A percentile compares a stretch with the other conserved stretches of the same genome.
Evolutionary conservation across 345 rosid species (phyloP).

Genomic region (Populus simonii): DNA sequence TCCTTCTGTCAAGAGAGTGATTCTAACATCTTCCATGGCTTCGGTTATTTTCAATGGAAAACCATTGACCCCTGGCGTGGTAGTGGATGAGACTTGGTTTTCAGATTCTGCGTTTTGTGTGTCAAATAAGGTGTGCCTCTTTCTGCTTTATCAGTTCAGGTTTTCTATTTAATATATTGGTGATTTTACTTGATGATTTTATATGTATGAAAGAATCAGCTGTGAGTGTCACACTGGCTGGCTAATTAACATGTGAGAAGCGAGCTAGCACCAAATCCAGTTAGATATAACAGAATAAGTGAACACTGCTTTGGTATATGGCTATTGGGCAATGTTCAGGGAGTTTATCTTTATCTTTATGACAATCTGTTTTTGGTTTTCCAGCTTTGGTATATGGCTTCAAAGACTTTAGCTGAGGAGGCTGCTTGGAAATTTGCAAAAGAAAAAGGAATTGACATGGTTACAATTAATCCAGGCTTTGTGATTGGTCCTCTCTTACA

Average conservation of each 20-base stretch:
- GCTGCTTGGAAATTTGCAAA: conserved; percentile 24
- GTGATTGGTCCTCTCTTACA: conserved; percentile 19
- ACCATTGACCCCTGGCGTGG: not conserved
- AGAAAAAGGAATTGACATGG: conserved; percentile 15
- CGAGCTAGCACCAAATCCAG: too few species aligned
- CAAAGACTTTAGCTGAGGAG: conserved; percentile 16
- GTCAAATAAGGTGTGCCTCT: conserved; percentile 1
- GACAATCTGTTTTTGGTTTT: not conserved
- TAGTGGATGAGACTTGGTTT: conserved; percentile 15
- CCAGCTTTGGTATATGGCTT: conserved; percentile 15
- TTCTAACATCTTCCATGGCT: conserved; percentile 13
- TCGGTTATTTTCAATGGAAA: not conserved
- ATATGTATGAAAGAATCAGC: too few species aligned
- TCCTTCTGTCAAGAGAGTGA: conserved; percentile 7
- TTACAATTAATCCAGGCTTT: conserved; percentile 9
- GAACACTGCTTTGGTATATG: too few species aligned
- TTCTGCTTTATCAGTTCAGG: too few species aligned
- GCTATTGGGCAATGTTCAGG: too few species aligned
- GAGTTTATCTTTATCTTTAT: too few species aligned
- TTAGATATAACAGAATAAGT: too few species aligned
- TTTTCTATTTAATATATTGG: too few species aligned
- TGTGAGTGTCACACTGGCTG: too few species aligned
- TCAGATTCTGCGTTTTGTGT: conserved; percentile 1
- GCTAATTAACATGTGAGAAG: too few species aligned
- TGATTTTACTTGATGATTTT: too few species aligned